phyloP scores from a whole-genome alignment of 768 basidiomycete genomes.

The Cystobasidium tubakii region DNA sequence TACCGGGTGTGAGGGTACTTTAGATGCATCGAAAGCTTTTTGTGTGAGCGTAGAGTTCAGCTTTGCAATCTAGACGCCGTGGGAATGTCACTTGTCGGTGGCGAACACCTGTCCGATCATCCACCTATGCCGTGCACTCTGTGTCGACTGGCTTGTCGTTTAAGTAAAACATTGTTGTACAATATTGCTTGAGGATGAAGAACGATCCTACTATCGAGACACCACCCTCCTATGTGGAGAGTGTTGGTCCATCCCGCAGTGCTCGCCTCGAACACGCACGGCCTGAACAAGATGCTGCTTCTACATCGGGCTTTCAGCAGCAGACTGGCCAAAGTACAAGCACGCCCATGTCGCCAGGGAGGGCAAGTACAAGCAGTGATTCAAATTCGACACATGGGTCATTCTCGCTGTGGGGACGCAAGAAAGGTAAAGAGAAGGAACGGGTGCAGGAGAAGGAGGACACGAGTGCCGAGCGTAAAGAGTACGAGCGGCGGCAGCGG shows the following conservation, averaged over 20 bases:
- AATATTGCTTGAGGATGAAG: too few relatives aligned
- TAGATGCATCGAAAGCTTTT: too few relatives aligned
- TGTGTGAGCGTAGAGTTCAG: too few relatives aligned
- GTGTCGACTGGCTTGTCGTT: too few relatives aligned
- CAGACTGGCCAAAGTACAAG: background rate
- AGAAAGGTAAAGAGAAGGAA: slow-evolving; percentile 10
- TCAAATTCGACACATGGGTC: background rate
- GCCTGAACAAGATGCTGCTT: background rate
- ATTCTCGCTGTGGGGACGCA: slow-evolving; percentile 14
- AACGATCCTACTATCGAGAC: background rate
- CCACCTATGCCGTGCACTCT: too few relatives aligned
- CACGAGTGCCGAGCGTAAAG: background rate
- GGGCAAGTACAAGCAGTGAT: slow-evolving; percentile 10
- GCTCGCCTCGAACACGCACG: background rate
- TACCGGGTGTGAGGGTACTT: too few relatives aligned
- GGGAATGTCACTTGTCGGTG: too few relatives aligned
- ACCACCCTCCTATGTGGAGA: background rate
- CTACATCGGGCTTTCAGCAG: background rate
- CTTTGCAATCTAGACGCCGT: too few relatives aligned
- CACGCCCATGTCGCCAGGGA: background rate
- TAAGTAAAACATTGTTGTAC: too few relatives aligned
- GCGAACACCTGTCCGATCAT: too few relatives aligned
- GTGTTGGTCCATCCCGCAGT: background rate
- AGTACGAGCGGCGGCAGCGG: slow-evolving; percentile 6
- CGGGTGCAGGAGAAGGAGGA: slow-evolving; percentile 8